Evolutionary conservation across 2,329 filamentous ascomycete species (phyloP).

Genomic region (Botrytis pseudocinerea): DNA sequence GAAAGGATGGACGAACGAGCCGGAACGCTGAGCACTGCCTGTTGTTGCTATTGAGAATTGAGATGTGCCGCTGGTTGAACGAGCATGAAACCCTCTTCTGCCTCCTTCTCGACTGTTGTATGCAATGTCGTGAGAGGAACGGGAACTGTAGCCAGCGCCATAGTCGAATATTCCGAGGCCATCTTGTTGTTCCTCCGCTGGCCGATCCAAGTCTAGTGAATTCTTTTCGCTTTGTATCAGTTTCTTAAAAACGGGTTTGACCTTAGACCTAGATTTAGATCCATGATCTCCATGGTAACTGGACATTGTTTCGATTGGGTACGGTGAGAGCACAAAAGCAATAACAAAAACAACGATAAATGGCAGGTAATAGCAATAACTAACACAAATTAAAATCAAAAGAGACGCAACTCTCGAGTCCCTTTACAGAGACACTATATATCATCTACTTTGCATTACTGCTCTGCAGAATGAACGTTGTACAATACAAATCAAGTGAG

Average conservation of each 20-base stretch:
- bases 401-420: slow-evolving; percentile 11
- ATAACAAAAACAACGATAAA: slow-evolving; percentile 2
- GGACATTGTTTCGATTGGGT: slow-evolving; percentile 30
- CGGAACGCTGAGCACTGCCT: slow-evolving; percentile 47
- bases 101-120: slow-evolving; percentile 29
- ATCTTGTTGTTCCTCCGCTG: slow-evolving; percentile 59
- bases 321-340: slow-evolving; percentile 18
- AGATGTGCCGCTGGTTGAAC: slow-evolving; percentile 57
- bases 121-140: slow-evolving; percentile 36
- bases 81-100: slow-evolving; percentile 47
- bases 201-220: slow-evolving; percentile 62
- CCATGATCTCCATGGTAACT: slow-evolving; percentile 32
- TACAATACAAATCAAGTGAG: slow-evolving; percentile 20
- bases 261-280: slow-evolving; percentile 37
- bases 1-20: slow-evolving; percentile 62
- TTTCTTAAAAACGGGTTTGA: slow-evolving; percentile 64
- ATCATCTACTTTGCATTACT: slow-evolving; percentile 28
- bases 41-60: slow-evolving; percentile 58
- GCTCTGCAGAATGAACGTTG: slow-evolving; percentile 23
- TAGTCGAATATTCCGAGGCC: slow-evolving; percentile 43
- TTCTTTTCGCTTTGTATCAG: slow-evolving; percentile 55
- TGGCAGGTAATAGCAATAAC: slow-evolving; percentile 3
- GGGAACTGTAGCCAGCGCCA: slow-evolving; percentile 31
- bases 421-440: slow-evolving; percentile 20
- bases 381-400: slow-evolving; percentile 12